Evolutionary conservation across 805 yeast genomes (phyloP), one percentile per base, ranked within the genome.

Genomic region (Candida sanyiensis): DNA sequence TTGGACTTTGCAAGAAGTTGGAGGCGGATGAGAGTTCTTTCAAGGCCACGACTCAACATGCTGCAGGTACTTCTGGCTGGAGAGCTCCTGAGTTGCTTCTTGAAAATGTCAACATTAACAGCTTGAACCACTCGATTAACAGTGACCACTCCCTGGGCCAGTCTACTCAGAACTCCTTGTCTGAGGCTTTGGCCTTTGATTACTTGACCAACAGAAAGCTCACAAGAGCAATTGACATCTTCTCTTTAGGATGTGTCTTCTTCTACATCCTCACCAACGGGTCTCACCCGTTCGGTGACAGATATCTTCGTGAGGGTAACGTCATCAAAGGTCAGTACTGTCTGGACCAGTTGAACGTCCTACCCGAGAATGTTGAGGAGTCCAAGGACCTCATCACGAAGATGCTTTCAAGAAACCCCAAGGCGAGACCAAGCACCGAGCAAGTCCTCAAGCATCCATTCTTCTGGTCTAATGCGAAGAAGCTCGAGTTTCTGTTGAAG

Each of bases 51-150:
- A 81, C 93, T 0, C 88, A 86, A 24, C 80, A 87, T 52, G 94
- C 95, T 15, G 95, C 97, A 1, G 98, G 98, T 2, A 93, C 98
- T 0, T 76, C 93, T 4, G 99, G 99, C 3, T 93, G 98, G 98
- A 73, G 97, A 50, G 97, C 99, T 0, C 98, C 98, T 0, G 98
- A 93, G 53, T 59, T 86, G 24, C 61, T 86, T 26, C 58, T 73
- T 18, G 74, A 69, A 30, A 68, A 59, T 17, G 38, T 49, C 7
- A 44, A 45, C 40, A 18, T 44, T 8, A 25, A 30, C 8, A 46
- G 37, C 35, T 37, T 37, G 24, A 37, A 43, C 10, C 20, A 40
- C 23, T 44, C 48, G n/a, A 29, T 40, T 11, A 39, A 22, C 36
- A 53, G 49, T 45, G 58, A 54, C 4, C 50, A 49, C 24, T 51